These are phyloP conservation scores for Trichoderma reesei DNA, from an alignment of 495 filamentous ascomycete species.

Conservation along the genomic window DNA sequence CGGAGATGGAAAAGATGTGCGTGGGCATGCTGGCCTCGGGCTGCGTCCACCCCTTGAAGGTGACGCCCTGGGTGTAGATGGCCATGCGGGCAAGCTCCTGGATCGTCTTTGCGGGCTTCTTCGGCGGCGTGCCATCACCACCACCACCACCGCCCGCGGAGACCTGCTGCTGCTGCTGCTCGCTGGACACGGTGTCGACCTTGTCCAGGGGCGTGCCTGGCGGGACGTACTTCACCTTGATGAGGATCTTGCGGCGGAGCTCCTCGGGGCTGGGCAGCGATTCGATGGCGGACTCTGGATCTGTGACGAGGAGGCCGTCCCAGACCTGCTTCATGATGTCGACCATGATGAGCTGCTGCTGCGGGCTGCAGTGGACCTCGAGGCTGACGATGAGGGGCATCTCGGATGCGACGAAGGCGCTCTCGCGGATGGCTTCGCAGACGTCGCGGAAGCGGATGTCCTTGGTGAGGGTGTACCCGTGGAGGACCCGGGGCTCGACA, in stretches of 20 bases:
- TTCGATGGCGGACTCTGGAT: slow-evolving; percentile 36
- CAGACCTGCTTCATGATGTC: slow-evolving; percentile 80
- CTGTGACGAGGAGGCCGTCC: slow-evolving; percentile 60
- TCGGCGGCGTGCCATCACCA: no score
- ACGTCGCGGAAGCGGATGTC: slow-evolving; percentile 78
- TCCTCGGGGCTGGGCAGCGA: slow-evolving; percentile 55
- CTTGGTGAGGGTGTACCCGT: slow-evolving; percentile 85
- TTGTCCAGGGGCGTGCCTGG: slow-evolving; percentile 26
- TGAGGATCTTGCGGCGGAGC: slow-evolving; percentile 66
- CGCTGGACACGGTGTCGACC: slow-evolving; percentile 12
- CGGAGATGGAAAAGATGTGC: slow-evolving; percentile 81
- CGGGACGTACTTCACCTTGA: slow-evolving; percentile 76
- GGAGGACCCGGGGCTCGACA: slow-evolving; percentile 67
- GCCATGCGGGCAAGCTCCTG: slow-evolving; percentile 64
- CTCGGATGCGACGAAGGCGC: slow-evolving; percentile 62
- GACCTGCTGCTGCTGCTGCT: neutral
- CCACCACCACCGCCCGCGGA: slow-evolving; percentile 13
- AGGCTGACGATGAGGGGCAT: slow-evolving; percentile 81
- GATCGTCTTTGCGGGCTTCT: slow-evolving; percentile 57
- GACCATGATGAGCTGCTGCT: slow-evolving; percentile 82
- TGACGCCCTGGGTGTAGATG: slow-evolving; percentile 71
- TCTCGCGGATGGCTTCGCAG: slow-evolving; percentile 66
- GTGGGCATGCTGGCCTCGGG: slow-evolving; percentile 60
- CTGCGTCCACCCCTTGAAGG: slow-evolving; percentile 59
- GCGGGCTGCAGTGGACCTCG: slow-evolving; percentile 78